Conservation (phyloP, 495 filamentous ascomycete genomes). For the Aspergillus campestris region DNA sequence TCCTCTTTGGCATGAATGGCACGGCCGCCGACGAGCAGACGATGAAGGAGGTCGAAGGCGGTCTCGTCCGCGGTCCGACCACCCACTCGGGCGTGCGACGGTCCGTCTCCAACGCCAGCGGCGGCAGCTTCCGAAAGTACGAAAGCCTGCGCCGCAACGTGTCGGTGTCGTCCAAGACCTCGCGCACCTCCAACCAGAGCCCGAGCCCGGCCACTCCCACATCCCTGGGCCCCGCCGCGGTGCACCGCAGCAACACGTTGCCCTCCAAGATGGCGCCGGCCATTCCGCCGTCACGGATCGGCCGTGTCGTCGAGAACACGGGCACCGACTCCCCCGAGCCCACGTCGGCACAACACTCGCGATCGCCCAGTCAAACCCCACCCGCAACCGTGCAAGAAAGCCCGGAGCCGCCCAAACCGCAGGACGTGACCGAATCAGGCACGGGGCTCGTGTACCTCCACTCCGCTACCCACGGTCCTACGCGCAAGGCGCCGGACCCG, state of each 20-base stretch:
- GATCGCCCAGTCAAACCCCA: conserved; percentile 27
- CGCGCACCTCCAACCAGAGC: conserved; percentile 57
- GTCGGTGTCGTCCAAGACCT: conserved; percentile 65
- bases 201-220: conserved; percentile 67
- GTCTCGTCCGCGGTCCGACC: conserved; percentile 47
- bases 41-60: conserved; percentile 70
- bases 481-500: conserved; percentile 10
- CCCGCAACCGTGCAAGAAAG: conserved; percentile 12
- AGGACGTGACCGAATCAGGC: conserved; percentile 4
- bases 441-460: conserved; percentile 20
- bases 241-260: conserved; percentile 88
- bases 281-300: conserved; percentile 48
- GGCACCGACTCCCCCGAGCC: conserved; percentile 23
- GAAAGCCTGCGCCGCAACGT: conserved; percentile 71
- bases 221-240: conserved; percentile 48
- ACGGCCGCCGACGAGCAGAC: conserved; percentile 84
- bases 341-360: conserved; percentile 25
- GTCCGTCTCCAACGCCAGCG: conserved; percentile 80
- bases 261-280: conserved; percentile 87
- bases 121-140: conserved; percentile 70
- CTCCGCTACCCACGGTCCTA: conserved; percentile 31
- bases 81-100: conserved; percentile 54
- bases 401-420: neutral
- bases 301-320: conserved; percentile 30
- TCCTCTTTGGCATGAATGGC: conserved; percentile 89